Evolutionary conservation across 169 alveolate genomes (phyloP).

Genomic region (Plasmodium knowlesi): DNA sequence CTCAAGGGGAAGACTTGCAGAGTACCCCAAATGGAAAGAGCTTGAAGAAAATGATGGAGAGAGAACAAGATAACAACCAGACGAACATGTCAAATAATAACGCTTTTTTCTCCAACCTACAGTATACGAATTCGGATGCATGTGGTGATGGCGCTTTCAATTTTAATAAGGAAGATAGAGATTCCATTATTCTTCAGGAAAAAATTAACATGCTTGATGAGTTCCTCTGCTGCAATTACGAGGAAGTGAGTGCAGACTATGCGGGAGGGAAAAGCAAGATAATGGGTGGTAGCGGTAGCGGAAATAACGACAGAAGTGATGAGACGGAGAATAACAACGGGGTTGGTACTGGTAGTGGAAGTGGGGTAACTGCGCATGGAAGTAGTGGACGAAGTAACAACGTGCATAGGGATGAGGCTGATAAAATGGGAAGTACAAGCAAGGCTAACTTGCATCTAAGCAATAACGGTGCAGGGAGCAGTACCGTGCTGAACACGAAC

Average conservation of each 20-base stretch:
- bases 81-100: background rate
- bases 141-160: background rate
- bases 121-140: background rate
- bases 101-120: background rate
- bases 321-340: background rate
- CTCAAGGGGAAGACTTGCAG: background rate
- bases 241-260: background rate
- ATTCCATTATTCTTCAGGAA: background rate
- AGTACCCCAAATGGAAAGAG: background rate
- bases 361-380: background rate
- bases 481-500: slow-evolving; percentile 36
- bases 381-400: background rate
- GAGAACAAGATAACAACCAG: background rate
- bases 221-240: background rate
- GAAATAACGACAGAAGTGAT: background rate
- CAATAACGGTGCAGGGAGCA: slow-evolving; percentile 9
- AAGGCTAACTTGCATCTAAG: slow-evolving; percentile 11
- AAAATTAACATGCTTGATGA: slow-evolving; percentile 1
- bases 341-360: background rate
- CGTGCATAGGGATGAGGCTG: background rate
- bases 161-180: slow-evolving; percentile 2
- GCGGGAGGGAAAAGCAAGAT: background rate
- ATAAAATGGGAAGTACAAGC: slow-evolving; percentile 10
- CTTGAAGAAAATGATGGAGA: background rate
- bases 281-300: background rate